Percentiles rank a stretch among this genome's conserved stretches.
phyloP scores from a whole-genome alignment of 2,329 filamentous ascomycete species.

The Intubia oerlemansii region DNA sequence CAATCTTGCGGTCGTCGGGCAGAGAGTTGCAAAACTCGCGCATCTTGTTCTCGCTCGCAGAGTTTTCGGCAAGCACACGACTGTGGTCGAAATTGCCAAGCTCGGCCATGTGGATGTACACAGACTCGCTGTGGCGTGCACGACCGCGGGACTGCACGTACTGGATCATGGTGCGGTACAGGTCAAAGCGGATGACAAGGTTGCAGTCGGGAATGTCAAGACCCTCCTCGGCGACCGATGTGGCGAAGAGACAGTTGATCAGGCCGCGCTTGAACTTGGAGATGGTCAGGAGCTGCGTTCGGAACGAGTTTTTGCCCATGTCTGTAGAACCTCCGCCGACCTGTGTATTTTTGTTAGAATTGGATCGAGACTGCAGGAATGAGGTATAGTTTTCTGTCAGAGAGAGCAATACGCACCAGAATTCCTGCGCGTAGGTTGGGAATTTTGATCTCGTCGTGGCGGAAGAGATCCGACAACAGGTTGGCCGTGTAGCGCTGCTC shows the following conservation, averaged over 20 bases:
- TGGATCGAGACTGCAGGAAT: not conserved
- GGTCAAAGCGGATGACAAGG: constrained; percentile 54
- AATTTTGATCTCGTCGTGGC: constrained; percentile 29
- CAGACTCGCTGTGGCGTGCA: constrained; percentile 56
- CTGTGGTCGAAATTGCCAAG: constrained; percentile 39
- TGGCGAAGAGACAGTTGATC: constrained; percentile 43
- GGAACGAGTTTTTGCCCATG: constrained; percentile 10
- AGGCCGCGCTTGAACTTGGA: constrained; percentile 37
- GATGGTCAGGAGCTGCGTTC: constrained; percentile 54
- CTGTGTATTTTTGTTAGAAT: too few species aligned
- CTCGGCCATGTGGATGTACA: constrained; percentile 73
- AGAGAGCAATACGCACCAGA: too few species aligned
- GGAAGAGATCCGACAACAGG: constrained; percentile 48
- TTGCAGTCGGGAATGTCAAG: constrained; percentile 49
- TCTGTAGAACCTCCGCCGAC: constrained; percentile 5
- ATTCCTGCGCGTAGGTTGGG: constrained; percentile 36
- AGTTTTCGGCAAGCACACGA: constrained; percentile 34
- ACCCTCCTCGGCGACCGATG: constrained; percentile 45
- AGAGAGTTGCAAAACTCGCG: constrained; percentile 55
- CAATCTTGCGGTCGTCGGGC: constrained; percentile 51
- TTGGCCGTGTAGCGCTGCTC: constrained; percentile 57
- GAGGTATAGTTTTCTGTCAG: constrained; percentile 17
- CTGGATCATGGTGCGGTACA: constrained; percentile 77
- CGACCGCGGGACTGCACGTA: constrained; percentile 87
- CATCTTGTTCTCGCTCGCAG: constrained; percentile 39